Evolutionary conservation across 306 rosid genomes (phyloP).

Genomic region (Psophocarpus tetragonolobus): DNA sequence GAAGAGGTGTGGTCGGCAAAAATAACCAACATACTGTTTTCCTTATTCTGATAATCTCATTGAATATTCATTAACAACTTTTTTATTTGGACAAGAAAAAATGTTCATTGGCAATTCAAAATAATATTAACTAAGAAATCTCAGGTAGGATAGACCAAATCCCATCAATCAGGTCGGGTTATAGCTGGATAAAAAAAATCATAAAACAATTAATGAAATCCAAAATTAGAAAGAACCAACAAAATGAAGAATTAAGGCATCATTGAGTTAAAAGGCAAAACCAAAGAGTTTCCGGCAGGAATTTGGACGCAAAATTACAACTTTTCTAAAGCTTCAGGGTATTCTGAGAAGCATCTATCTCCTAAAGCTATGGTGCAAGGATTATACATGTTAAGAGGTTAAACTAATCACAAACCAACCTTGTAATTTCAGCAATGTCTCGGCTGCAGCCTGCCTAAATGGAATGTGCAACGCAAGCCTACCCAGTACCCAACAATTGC

Average conservation of each 20-base stretch:
- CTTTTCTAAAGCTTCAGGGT: conserved; percentile 54
- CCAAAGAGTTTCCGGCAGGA: conserved; percentile 38
- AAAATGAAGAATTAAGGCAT: conserved; percentile 25
- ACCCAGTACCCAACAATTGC: conserved; percentile 30
- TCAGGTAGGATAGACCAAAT: neutral
- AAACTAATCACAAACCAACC: conserved; percentile 52
- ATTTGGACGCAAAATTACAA: conserved; percentile 61
- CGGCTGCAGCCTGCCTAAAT: conserved; percentile 50
- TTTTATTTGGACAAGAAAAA: neutral
- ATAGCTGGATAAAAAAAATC: conserved; percentile 18
- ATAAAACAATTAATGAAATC: conserved; percentile 30
- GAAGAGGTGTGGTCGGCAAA: neutral
- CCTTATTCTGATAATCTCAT: conserved; percentile 24
- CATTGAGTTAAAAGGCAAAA: conserved; percentile 37
- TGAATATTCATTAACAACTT: conserved; percentile 27
- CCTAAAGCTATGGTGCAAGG: conserved; percentile 55
- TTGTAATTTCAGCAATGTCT: conserved; percentile 42
- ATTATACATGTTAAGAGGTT: conserved; percentile 72
- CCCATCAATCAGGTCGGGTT: neutral
- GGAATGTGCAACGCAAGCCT: conserved; percentile 39
- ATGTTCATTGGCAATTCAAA: neutral
- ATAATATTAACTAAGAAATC: conserved; percentile 12
- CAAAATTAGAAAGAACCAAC: conserved; percentile 35
- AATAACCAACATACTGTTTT: neutral
- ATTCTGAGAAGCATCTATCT: conserved; percentile 53